Evolutionary conservation across 164 flowering plant species (phyloP), one percentile per base, ranked within the genome.

Genomic region (Macadamia tetraphylla): DNA sequence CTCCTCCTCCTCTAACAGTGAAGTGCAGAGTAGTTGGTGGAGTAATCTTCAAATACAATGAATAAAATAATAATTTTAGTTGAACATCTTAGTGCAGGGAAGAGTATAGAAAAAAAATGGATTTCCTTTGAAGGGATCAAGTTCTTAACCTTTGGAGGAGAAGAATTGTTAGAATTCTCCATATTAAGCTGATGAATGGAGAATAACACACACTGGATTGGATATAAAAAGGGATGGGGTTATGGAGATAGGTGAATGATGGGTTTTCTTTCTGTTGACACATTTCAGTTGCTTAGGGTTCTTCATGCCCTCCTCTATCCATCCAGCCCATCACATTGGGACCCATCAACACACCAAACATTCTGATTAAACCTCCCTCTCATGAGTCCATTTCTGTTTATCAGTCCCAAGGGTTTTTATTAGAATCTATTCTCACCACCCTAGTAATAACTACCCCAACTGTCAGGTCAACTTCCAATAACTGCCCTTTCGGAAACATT

Each of bases 321-420:
- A 43, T 62, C 65, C 65, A 10, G 17, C 51, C 40, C 40, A 35
- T 35, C 40, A 35, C 40, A 35, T 35, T 35, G 40, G 40, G 40
- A 35, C 40, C 40, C 40, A 35, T 2, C 5, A 35, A 35, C 40
- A 23, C 14, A 40, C 62, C 87, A 84, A 82, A 82, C 85, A 66
- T 77, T 82, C 84, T 82, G 85, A 77, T 84, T 73, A 74, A 72
- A 84, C 58, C 78, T 82, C 84, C 73, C 81, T 76, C 80, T 79
- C 84, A 58, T 1, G 23, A 29, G 6, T 13, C 3, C 7, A 10
- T 15, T 4, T 0, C 14, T 15, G 6, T 66, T 23, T 23, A 6
- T 0, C 17, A 49, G 2, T 14, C 15, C 9, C 3, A 46, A 10
- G 14, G 1, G 10, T 29, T 42, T 32, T 42, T 32, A 12, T 1